Evolutionary conservation across 257 asterid genomes (phyloP).

Genomic region (Cordia subcordata): DNA sequence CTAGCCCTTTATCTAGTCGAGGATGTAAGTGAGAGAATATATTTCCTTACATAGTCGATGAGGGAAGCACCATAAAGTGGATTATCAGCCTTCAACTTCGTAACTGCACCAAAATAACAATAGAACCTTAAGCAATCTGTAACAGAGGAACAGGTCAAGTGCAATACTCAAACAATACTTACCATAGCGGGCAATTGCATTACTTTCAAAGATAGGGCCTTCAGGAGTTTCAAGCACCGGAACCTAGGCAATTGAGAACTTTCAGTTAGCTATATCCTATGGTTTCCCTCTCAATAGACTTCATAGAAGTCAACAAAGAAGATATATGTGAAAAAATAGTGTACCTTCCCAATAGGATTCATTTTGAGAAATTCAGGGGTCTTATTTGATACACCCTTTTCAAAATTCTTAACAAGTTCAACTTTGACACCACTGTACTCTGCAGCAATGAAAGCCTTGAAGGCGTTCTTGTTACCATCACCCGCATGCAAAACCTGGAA

Average conservation of each 20-base stretch:
- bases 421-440: slow-evolving; percentile 58
- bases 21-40: background rate
- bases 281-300: background rate
- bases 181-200: slow-evolving; percentile 96
- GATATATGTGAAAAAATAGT: background rate
- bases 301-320: background rate
- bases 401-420: slow-evolving; percentile 45
- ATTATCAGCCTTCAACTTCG: slow-evolving; percentile 40
- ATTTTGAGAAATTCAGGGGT: slow-evolving; percentile 74
- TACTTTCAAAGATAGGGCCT: slow-evolving; percentile 87
- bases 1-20: background rate
- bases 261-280: slow-evolving; percentile 1
- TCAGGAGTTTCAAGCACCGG: slow-evolving; percentile 96
- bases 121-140: background rate
- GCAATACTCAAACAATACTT: slow-evolving; percentile 2
- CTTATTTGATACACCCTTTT: slow-evolving; percentile 74
- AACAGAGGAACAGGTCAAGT: background rate
- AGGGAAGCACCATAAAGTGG: slow-evolving; percentile 62
- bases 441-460: slow-evolving; percentile 57
- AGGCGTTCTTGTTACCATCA: slow-evolving; percentile 47
- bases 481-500: slow-evolving; percentile 56
- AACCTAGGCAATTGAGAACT: slow-evolving; percentile 34
- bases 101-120: slow-evolving; percentile 37
- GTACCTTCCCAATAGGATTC: slow-evolving; percentile 92
- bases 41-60: slow-evolving; percentile 60